phyloP scores from a whole-genome alignment of 352 stramenopile genomes.

The Pythium grandisporangium region DNA sequence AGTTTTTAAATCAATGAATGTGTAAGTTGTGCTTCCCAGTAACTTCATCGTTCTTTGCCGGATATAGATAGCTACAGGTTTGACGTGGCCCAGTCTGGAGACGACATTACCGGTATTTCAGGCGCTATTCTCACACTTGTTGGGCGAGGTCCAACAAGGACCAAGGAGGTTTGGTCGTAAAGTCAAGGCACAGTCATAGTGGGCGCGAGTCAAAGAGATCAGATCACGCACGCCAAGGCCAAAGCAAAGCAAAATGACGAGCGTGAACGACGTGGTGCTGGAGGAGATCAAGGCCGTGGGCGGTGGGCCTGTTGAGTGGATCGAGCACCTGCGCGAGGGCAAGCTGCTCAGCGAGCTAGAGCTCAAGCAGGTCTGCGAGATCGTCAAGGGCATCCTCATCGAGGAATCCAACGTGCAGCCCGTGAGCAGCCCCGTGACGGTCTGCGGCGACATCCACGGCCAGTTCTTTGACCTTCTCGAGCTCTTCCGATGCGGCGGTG shows the following conservation, averaged over 20 bases:
- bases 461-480: constrained; percentile 88
- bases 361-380: constrained; percentile 85
- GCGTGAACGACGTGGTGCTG: constrained; percentile 48
- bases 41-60: too few species aligned
- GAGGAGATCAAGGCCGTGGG: constrained; percentile 39
- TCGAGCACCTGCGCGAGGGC: constrained; percentile 66
- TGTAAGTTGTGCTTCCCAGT: too few species aligned
- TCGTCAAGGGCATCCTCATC: constrained; percentile 87
- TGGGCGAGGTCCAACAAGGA: too few species aligned
- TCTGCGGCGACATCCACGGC: constrained; percentile 86
- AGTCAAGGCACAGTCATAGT: too few species aligned
- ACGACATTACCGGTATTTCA: too few species aligned
- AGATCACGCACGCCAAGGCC: too few species aligned
- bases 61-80: too few species aligned
- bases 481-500: constrained; percentile 80
- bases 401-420: constrained; percentile 89
- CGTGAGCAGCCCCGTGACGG: constrained; percentile 84
- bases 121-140: too few species aligned
- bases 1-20: too few species aligned
- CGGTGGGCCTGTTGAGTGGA: constrained; percentile 77
- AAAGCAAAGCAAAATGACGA: constrained; percentile 54
- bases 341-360: constrained; percentile 82
- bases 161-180: too few species aligned
- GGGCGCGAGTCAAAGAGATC: too few species aligned
- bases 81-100: too few species aligned